These are phyloP conservation scores for Pinus albicaulis DNA, from an alignment of 75 land plant genomes.

Conservation along the genomic window DNA sequence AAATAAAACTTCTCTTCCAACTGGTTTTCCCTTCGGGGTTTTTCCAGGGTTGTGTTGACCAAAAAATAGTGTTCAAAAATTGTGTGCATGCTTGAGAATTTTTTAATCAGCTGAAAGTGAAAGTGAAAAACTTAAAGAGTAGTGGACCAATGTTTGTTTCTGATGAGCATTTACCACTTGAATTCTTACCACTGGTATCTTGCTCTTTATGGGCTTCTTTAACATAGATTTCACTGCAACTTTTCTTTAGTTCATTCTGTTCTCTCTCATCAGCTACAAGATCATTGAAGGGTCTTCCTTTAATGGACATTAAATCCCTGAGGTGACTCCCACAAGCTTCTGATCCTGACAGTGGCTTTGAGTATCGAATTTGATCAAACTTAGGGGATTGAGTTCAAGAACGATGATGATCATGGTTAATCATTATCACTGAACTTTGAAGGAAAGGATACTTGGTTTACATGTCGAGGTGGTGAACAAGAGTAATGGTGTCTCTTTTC, in stretches of 20 bases:
- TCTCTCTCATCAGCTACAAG: conserved; percentile 6
- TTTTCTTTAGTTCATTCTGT: conserved; percentile 8
- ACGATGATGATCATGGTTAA: conserved; percentile 5
- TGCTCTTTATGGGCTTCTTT: conserved; percentile 3
- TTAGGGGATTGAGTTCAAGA: neutral
- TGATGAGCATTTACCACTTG: neutral
- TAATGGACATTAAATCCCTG: neutral
- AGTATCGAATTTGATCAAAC: conserved; percentile 8
- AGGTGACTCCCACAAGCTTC: neutral
- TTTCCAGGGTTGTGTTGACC: too few relatives aligned
- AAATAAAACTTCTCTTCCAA: too few relatives aligned
- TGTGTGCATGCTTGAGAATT: too few relatives aligned
- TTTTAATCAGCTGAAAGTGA: too few relatives aligned
- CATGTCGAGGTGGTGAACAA: conserved; percentile 8
- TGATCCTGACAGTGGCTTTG: neutral
- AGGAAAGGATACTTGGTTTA: too few relatives aligned
- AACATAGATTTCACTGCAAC: conserved; percentile 11
- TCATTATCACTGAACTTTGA: neutral
- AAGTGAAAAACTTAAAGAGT: too few relatives aligned
- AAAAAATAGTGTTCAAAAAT: too few relatives aligned
- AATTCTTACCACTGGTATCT: neutral
- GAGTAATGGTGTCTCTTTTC: conserved; percentile 7
- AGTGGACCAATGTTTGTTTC: neutral
- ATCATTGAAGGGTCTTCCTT: neutral
- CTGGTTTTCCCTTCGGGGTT: too few relatives aligned